These are phyloP conservation scores for Sclerospora graminicola DNA, from an alignment of 352 stramenopile genomes.

Conservation along the genomic window DNA sequence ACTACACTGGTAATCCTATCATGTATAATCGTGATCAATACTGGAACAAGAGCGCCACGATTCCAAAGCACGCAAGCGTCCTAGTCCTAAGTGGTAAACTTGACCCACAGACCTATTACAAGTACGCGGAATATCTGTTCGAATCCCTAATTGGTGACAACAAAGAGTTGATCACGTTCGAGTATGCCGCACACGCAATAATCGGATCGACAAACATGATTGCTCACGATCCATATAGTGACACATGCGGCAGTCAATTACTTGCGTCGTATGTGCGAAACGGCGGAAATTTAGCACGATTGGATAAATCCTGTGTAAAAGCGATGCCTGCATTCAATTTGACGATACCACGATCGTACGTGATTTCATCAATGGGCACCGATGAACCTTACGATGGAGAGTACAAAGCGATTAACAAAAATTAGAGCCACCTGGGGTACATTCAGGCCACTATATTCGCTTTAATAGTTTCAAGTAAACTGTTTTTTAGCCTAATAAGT, in stretches of 20 bases:
- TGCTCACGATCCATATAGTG: neutral
- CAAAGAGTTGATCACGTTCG: constrained; percentile 33
- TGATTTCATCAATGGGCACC: neutral
- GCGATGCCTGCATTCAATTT: constrained; percentile 24
- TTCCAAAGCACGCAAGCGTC: too few species aligned
- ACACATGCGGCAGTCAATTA: constrained; percentile 28
- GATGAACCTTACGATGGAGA: neutral
- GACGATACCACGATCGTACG: constrained; percentile 1
- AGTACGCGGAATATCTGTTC: constrained; percentile 25
- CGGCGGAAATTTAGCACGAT: constrained; percentile 12
- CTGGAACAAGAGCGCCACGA: too few species aligned
- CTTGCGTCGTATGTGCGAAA: constrained; percentile 25
- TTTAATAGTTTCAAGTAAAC: too few species aligned
- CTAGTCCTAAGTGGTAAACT: too few species aligned
- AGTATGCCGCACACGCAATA: constrained; percentile 3
- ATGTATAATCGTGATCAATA: constrained; percentile 35
- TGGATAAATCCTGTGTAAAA: too few species aligned
- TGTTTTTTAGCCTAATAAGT: too few species aligned
- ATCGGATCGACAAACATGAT: too few species aligned
- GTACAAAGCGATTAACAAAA: too few species aligned
- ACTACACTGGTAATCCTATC: constrained; percentile 9
- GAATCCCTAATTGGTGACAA: constrained; percentile 14
- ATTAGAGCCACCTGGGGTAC: too few species aligned
- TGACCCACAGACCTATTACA: constrained; percentile 31
- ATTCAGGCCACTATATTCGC: too few species aligned